Evolutionary conservation across 495 filamentous ascomycete species (phyloP), one percentile per base, ranked within the genome.

Genomic region (Hypoxylon fuscum): DNA sequence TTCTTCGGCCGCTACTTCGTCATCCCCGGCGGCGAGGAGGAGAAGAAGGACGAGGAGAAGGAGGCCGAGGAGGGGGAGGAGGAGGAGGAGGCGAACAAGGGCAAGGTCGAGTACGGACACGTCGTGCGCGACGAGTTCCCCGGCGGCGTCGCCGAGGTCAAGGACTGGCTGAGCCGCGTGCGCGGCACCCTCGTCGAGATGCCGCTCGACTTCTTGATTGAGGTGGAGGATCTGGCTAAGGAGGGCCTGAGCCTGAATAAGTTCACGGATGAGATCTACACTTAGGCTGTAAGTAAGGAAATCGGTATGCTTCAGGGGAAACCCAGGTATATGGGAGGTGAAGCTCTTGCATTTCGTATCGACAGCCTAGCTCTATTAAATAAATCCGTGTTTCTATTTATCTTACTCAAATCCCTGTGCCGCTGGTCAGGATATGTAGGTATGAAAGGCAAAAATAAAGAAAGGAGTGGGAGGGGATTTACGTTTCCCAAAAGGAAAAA

Each of bases 151-250:
- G 71, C 69, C 29, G 89, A 95, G 79, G 81, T 98, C 34, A 98
- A 98, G 81, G 91, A 91, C 29, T 79, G 87, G 74, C 75, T 98
- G 53, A 85, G 83, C 51, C 81, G 82, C 46, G 81, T 97, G 11
- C 87, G 87, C 62, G 94, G 94, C 0, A 91, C 85, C 11, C 69
- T 97, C 38, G 92, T 97, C 18, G 90, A 96, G 79, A 97, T 97
- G 94, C 92, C 93, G 46, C 77, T 98, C 66, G 79, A 90, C 62
- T 98, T 98, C 75, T 74, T 98, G 72, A 87, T 87, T 66, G 90
- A 92, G 21, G 83, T 84, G 34, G 85, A 91, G 73, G 92, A 97
- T 76, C 84, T 98, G 71, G 94, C 93, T 3, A 87, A 93, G 80
- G 85, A 92, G 60, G 94, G 94, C 3, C 50, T 96, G 69, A 81